Evolutionary conservation across 2,329 filamentous ascomycete genomes (phyloP).

Genomic region (Rugonectria rugulosa): DNA sequence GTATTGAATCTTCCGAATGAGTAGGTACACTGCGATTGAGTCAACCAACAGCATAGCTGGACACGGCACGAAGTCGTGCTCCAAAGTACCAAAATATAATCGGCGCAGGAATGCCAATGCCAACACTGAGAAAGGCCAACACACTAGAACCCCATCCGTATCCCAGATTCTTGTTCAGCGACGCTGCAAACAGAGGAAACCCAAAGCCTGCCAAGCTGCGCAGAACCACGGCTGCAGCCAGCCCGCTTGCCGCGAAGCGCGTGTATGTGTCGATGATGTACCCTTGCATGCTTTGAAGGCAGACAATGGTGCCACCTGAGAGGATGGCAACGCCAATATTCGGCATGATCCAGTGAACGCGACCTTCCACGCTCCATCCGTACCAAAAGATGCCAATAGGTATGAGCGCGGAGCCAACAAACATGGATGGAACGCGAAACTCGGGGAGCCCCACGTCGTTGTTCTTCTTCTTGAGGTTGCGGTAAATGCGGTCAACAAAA

Average conservation of each 20-base stretch:
- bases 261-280: slow-evolving; percentile 74
- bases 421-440: slow-evolving; percentile 32
- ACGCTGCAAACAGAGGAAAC: slow-evolving; percentile 67
- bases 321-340: slow-evolving; percentile 66
- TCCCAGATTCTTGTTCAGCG: slow-evolving; percentile 66
- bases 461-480: slow-evolving; percentile 12
- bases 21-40: too few relatives aligned
- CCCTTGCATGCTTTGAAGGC: slow-evolving; percentile 73
- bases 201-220: slow-evolving; percentile 69
- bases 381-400: slow-evolving; percentile 75
- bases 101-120: slow-evolving; percentile 62
- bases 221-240: slow-evolving; percentile 71
- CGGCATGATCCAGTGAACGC: slow-evolving; percentile 70
- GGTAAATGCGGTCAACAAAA: slow-evolving; percentile 30
- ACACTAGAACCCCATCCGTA: slow-evolving; percentile 68
- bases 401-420: slow-evolving; percentile 49
- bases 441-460: slow-evolving; percentile 26
- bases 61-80: slow-evolving; percentile 2
- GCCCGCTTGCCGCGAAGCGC: slow-evolving; percentile 68
- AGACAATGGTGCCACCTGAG: slow-evolving; percentile 70
- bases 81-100: slow-evolving; percentile 67
- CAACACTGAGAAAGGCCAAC: slow-evolving; percentile 53
- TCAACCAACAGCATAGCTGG: slow-evolving; percentile 7
- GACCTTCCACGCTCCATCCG: slow-evolving; percentile 64
- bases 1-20: too few relatives aligned